phyloP scores from a whole-genome alignment of 805 yeast species.

The Ogataea degrootiae region DNA sequence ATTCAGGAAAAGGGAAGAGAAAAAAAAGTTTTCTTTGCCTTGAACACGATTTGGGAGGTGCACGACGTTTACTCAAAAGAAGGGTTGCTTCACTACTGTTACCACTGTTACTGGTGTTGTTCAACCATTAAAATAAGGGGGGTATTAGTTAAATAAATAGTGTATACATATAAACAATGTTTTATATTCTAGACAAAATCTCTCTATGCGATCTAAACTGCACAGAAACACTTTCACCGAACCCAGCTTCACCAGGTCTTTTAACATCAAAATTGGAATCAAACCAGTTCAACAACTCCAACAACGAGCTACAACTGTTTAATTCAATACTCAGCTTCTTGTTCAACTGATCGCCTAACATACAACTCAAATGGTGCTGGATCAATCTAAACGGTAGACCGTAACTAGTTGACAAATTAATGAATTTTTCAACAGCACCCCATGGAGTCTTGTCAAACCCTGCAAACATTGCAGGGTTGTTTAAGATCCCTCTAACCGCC shows the following conservation, averaged over 20 bases:
- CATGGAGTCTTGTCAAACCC: conserved; percentile 78
- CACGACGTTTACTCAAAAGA: no score
- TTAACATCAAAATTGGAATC: conserved; percentile 64
- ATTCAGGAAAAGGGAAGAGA: no score
- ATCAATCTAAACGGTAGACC: conserved; percentile 81
- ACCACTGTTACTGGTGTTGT: no score
- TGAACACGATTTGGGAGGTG: no score
- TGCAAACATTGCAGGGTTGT: conserved; percentile 84
- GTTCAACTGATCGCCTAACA: conserved; percentile 59
- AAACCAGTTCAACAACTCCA: conserved; percentile 77
- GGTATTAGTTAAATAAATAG: not conserved
- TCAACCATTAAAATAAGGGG: not conserved
- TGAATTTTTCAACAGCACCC: conserved; percentile 81
- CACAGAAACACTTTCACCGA: conserved; percentile 42
- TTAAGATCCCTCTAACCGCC: conserved; percentile 87
- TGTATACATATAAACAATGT: not conserved
- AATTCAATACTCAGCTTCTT: conserved; percentile 51
- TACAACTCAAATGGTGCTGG: conserved; percentile 85
- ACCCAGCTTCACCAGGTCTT: conserved; percentile 65
- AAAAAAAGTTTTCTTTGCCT: no score
- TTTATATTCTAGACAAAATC: conserved; percentile 24
- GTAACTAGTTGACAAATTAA: conserved; percentile 71
- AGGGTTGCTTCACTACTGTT: no score
- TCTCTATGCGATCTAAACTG: conserved; percentile 29
- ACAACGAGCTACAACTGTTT: conserved; percentile 54